These are phyloP conservation scores for Passalora sequoiae DNA, from an alignment of 2,329 filamentous ascomycete genomes.

Conservation along the genomic window DNA sequence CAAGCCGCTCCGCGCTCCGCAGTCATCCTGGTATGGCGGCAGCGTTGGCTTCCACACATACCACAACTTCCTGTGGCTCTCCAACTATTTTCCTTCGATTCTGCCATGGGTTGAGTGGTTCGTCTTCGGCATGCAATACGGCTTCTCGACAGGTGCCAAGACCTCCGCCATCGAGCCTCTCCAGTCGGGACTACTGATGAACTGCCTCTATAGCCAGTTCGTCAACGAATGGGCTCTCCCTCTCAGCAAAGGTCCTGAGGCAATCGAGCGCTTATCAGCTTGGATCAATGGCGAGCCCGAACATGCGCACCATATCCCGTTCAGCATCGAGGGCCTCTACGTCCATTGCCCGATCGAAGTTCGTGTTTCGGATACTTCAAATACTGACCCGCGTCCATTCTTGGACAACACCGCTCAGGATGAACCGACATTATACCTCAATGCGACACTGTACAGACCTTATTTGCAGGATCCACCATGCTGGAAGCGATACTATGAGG, in stretches of 20 bases:
- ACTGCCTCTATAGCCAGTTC: slow-evolving; percentile 96
- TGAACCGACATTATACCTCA: slow-evolving; percentile 77
- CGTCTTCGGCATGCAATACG: slow-evolving; percentile 96
- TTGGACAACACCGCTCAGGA: slow-evolving; percentile 66
- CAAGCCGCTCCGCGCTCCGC: slow-evolving; percentile 55
- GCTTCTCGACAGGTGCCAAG: slow-evolving; percentile 66
- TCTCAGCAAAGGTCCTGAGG: slow-evolving; percentile 78
- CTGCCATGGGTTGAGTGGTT: slow-evolving; percentile 92
- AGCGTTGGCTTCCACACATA: slow-evolving; percentile 82
- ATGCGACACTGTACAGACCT: slow-evolving; percentile 82
- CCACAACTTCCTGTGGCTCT: slow-evolving; percentile 79
- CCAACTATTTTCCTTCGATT: slow-evolving; percentile 70
- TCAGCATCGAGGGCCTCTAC: slow-evolving; percentile 71
- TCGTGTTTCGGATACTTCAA: slow-evolving; percentile 69
- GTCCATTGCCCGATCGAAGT: slow-evolving; percentile 91
- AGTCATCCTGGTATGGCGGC: slow-evolving; percentile 73
- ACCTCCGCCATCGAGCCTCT: slow-evolving; percentile 75
- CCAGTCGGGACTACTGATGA: slow-evolving; percentile 79
- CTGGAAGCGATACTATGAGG: slow-evolving; percentile 72
- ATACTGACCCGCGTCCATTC: slow-evolving; percentile 49
- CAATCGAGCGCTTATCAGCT: slow-evolving; percentile 71
- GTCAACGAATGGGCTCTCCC: slow-evolving; percentile 98
- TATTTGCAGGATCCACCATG: slow-evolving; percentile 75
- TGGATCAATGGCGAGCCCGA: slow-evolving; percentile 77
- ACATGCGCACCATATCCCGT: slow-evolving; percentile 65